A percentile compares a stretch with the other conserved stretches of the same genome.
Conservation (phyloP, 2,329 filamentous ascomycete species). For the Aspergillus pseudoterreus region DNA sequence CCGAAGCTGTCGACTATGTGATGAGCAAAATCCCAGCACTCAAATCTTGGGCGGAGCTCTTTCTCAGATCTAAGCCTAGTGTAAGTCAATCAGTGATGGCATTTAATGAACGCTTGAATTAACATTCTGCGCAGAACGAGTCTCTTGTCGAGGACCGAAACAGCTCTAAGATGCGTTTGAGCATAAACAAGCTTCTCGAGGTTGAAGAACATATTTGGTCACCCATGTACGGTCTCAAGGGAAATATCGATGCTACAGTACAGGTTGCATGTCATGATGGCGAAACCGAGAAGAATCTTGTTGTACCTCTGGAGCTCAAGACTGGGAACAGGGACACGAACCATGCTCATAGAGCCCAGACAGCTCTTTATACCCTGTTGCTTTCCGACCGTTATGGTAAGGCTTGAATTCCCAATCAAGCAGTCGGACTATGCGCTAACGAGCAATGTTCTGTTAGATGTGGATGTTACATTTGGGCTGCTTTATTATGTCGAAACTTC, state of each 20-base stretch:
- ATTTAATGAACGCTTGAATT: constrained; percentile 13
- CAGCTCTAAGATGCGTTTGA: constrained; percentile 72
- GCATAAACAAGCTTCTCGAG: constrained; percentile 88
- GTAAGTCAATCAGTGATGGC: constrained; percentile 40
- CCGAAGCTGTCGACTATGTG: constrained; percentile 73
- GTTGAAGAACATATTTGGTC: constrained; percentile 99
- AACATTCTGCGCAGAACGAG: constrained; percentile 48
- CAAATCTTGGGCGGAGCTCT: constrained; percentile 76
- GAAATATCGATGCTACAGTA: constrained; percentile 95
- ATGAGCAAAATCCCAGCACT: constrained; percentile 79
- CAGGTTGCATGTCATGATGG: constrained; percentile 78
- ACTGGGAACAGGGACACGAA: constrained; percentile 79
- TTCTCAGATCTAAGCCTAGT: constrained; percentile 68
- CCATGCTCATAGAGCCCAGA: constrained; percentile 84
- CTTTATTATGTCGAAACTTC: constrained; percentile 94
- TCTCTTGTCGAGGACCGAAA: constrained; percentile 77
- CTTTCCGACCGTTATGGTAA: constrained; percentile 82
- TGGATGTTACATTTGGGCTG: constrained; percentile 84
- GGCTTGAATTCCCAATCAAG: constrained; percentile 8
- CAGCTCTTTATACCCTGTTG: constrained; percentile 86
- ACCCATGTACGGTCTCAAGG: constrained; percentile 93
- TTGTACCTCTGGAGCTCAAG: constrained; percentile 92
- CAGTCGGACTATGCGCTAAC: too few relatives aligned
- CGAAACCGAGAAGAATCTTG: constrained; percentile 63
- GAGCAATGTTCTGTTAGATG: constrained; percentile 50